Percentiles rank a stretch among this genome's conserved stretches.
Conservation (phyloP, 75 land plant species). For the Sequoia sempervirens region DNA sequence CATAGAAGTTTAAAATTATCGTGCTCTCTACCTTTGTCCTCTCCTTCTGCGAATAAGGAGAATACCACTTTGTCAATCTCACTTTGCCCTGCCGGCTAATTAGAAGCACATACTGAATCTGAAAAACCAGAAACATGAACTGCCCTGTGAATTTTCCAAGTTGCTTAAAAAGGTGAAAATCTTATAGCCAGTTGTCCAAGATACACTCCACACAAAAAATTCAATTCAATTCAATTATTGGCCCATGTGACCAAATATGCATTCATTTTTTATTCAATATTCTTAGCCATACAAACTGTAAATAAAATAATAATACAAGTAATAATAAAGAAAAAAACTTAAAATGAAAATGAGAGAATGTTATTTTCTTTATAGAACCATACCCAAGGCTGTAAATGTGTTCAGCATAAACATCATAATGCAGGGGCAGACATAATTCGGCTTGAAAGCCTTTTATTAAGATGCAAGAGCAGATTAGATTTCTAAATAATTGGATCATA, state of each 20-base stretch:
- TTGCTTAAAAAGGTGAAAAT: neutral
- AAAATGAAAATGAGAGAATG: neutral
- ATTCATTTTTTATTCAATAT: too few species aligned
- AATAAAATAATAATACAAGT: too few species aligned
- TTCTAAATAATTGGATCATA: too few species aligned
- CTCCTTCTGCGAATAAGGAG: constrained; percentile 92
- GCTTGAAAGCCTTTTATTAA: neutral
- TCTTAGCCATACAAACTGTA: too few species aligned
- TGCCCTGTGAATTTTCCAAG: neutral
- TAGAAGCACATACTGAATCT: constrained; percentile 96
- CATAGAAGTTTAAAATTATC: constrained; percentile 7
- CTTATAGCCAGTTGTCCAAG: neutral
- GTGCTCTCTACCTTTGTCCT: too few species aligned
- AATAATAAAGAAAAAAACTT: neutral
- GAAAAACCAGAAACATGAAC: constrained; percentile 4
- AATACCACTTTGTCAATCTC: constrained; percentile 96
- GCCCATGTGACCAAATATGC: too few species aligned
- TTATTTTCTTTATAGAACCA: neutral
- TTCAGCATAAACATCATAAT: neutral
- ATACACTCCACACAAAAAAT: neutral
- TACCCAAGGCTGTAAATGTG: neutral
- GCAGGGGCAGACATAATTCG: too few species aligned
- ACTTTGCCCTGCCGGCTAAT: too few species aligned
- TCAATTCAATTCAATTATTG: neutral
- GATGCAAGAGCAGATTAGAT: too few species aligned